These are phyloP conservation scores for Clitopilus passeckerianus DNA, from an alignment of 768 basidiomycete species.

Conservation along the genomic window DNA sequence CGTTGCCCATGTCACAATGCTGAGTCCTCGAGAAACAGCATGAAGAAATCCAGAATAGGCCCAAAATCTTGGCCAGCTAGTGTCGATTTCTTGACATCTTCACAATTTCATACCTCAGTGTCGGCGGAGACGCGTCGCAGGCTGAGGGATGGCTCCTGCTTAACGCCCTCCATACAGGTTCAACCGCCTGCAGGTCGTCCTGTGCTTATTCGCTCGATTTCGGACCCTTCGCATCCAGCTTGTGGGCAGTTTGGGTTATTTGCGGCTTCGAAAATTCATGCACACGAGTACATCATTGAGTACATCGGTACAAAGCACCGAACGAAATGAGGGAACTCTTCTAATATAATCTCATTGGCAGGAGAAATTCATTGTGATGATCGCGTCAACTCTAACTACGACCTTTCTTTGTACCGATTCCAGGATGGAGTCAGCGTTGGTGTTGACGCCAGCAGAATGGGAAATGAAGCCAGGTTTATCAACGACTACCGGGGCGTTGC, in stretches of 20 bases:
- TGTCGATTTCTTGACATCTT: constrained; percentile 42
- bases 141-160: constrained; percentile 23
- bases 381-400: constrained; percentile 76
- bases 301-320: constrained; percentile 45
- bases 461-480: constrained; percentile 86
- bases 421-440: constrained; percentile 61
- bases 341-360: constrained; percentile 13
- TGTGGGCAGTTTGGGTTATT: constrained; percentile 78
- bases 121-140: constrained; percentile 32
- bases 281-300: constrained; percentile 65
- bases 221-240: constrained; percentile 63
- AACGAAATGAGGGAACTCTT: background rate
- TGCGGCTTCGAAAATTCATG: constrained; percentile 64
- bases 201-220: constrained; percentile 56
- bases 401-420: constrained; percentile 71
- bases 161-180: background rate
- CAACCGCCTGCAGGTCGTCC: constrained; percentile 11
- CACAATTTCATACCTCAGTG: constrained; percentile 56
- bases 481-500: constrained; percentile 88
- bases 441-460: constrained; percentile 67
- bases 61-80: constrained; percentile 35
- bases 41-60: background rate
- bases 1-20: background rate
- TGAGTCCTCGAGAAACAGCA: background rate
- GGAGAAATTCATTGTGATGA: constrained; percentile 83